Percentiles rank a stretch among this genome's conserved stretches.
Conservation (phyloP, 768 basidiomycete species). For the Astraeus odoratus region DNA sequence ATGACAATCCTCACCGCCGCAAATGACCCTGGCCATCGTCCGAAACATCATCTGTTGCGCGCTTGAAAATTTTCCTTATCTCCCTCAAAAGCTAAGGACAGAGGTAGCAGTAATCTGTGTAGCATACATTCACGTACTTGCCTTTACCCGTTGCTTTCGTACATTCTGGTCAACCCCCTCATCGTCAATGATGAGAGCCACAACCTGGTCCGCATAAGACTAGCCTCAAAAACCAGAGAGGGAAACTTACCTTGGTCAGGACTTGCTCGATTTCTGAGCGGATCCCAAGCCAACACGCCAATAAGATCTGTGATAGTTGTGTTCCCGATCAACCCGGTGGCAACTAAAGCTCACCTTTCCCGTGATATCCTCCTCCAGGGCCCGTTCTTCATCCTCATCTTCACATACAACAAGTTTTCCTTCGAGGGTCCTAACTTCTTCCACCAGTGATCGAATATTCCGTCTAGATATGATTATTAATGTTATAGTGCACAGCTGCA, state of each 20-base stretch:
- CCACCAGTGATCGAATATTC: neutral
- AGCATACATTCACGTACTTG: neutral
- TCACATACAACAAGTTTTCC: neutral
- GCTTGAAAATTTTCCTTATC: neutral
- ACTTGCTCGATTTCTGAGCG: constrained; percentile 1
- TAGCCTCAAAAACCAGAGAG: too few relatives aligned
- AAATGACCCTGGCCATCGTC: neutral
- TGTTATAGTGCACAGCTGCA: neutral
- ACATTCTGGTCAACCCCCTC: neutral
- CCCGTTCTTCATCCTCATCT: neutral
- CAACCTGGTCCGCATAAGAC: neutral
- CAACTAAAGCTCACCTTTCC: neutral
- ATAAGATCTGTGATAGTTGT: neutral
- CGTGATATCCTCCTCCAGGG: neutral
- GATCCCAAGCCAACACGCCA: neutral
- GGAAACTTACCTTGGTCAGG: neutral
- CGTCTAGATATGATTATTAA: neutral
- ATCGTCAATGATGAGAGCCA: neutral
- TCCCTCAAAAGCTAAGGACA: neutral
- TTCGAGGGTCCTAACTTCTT: neutral
- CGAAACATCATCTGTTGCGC: neutral
- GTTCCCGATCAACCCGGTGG: neutral
- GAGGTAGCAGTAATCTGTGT: neutral
- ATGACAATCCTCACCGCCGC: neutral
- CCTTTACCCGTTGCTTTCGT: neutral